Base-by-base conservation (phyloP, 768 basidiomycete species). In the Solioccasus polychromus region DNA sequence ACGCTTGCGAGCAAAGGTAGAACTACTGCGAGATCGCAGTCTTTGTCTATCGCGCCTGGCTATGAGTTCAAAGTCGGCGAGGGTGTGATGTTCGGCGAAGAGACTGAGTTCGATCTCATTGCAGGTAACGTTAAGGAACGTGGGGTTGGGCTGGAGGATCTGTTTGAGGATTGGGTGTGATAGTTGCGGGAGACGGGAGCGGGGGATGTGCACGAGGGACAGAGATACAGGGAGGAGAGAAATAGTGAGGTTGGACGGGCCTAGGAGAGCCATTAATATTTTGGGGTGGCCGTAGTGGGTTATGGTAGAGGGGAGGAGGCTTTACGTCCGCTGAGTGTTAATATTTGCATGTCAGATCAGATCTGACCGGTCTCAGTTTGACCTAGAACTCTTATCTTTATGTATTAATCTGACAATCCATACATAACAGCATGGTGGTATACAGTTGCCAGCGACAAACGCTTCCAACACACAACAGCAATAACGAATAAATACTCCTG, bases 51-150 rank as follows among this genome's bases (percentile, higher is more conserved):
- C 84, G 41, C 69, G 77, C 23, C 76, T 66, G 8, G 83, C 82
- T 54, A 83, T 74, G 8, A 69, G 64, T 54, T 81, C 78, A 53
- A 88, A 87, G 52, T 83, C 80, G 11, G 68, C 57, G 14, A 85
- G 72, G 45, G 71, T 60, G 48, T 70, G 67, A 44, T 79, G 72
- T 51, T 85, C 82, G 28, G 80, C 84, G 55, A 89, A 88, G 39
- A 87, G 67, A 61, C 77, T 79, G 64, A 91, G 82, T 64, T 90
- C 88, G 52, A 88, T 77, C 52, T 85, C 78, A 61, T 91, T 91
- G 68, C 77, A 85, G 42, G 85, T 86, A 45, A 88, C 74, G 56
- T 82, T 87, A 59, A 88, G 73, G 62, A 88, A 88, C 6, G 75
- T 73, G 14, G 83, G 81, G 48, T 69, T 71, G 3, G 83, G 82